Base-by-base conservation (phyloP, 2,329 filamentous ascomycete species). In the Ophiostoma pallidulum region DNA sequence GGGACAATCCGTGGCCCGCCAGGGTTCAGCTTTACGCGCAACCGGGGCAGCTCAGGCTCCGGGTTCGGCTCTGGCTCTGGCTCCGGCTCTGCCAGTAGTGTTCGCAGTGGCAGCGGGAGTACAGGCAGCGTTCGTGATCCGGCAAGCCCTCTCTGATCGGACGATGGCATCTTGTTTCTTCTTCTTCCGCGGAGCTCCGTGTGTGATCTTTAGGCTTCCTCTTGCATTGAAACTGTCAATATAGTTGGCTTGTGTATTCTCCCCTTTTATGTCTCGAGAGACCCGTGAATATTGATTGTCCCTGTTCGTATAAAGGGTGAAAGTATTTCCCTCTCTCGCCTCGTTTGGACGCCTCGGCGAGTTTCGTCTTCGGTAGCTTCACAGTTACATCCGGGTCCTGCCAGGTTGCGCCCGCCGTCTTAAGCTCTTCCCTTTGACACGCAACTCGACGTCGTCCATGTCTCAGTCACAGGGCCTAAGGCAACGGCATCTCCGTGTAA, bases 71-170 rank as follows among this genome's bases (percentile, higher is more conserved):
- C 51, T 10, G 55, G 55, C n/a, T 59, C 60, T 42, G 59, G 52
- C 40, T 59, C 51, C 12, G 56, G 56, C 13, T 60, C 60, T 38
- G 55, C 57, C 39, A 64, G 66, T 46, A 68, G 69, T 56, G 63
- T 61, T 40, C 60, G 63, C 33, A 69, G 66, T 40, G 70, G 67
- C 28, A 75, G 72, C 54, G 70, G 71, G 33, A 71, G 69, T 54
- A 58, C 59, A 41, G 68, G 66, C n/a, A 75, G 73, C 57, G 59
- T 68, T 31, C 64, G 67, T 43, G 75, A 77, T 56, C 71, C 74
- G 20, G 68, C 66, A 51, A 80, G 77, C 58, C 76, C 74, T 33
- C 46, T 59, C 8, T 57, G 50, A 49, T 16, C 10, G 16, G 35
- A 12, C 5, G 12, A 28, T 28, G 24, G 24, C 24, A n/a, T n/a